These are phyloP conservation scores for Hypoxylon rickii DNA, from an alignment of 495 filamentous ascomycete species.

Conservation along the genomic window DNA sequence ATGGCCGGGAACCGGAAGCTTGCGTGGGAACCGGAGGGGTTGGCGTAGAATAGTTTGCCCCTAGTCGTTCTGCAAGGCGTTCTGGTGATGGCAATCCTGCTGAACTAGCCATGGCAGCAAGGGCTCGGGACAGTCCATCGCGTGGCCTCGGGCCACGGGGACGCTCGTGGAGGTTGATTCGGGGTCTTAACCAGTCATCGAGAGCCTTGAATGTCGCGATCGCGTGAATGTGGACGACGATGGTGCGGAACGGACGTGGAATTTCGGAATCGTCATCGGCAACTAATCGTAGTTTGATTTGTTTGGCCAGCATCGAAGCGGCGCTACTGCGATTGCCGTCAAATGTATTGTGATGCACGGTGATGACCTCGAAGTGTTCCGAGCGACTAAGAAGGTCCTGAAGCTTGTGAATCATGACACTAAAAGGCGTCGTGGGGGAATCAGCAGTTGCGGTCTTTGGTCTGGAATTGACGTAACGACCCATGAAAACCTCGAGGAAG, in stretches of 20 bases:
- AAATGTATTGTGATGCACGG: conserved; percentile 89
- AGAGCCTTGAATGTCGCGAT: conserved; percentile 97
- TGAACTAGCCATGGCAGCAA: conserved; percentile 82
- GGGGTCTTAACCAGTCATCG: conserved; percentile 92
- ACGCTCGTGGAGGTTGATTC: conserved; percentile 83
- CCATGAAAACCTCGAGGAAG: conserved; percentile 97
- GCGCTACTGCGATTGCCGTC: conserved; percentile 92
- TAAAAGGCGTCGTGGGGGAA: conserved; percentile 80
- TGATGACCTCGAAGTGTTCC: conserved; percentile 97
- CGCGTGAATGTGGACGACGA: conserved; percentile 98
- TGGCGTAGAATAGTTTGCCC: conserved; percentile 37
- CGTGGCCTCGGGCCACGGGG: conserved; percentile 68
- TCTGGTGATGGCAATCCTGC: conserved; percentile 59
- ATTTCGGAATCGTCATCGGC: conserved; percentile 92
- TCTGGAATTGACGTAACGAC: conserved; percentile 63
- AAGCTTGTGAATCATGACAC: conserved; percentile 88
- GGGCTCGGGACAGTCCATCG: conserved; percentile 67
- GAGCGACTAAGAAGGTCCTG: conserved; percentile 95
- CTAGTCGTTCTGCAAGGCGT: conserved; percentile 49
- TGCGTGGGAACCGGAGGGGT: conserved; percentile 43
- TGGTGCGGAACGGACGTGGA: conserved; percentile 80
- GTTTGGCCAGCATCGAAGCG: conserved; percentile 94
- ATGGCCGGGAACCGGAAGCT: conserved; percentile 44
- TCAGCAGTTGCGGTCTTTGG: conserved; percentile 64
- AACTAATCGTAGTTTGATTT: conserved; percentile 84